These are phyloP conservation scores for Chenopodium album DNA, from an alignment of 148 eudicot genomes.

Conservation along the genomic window DNA sequence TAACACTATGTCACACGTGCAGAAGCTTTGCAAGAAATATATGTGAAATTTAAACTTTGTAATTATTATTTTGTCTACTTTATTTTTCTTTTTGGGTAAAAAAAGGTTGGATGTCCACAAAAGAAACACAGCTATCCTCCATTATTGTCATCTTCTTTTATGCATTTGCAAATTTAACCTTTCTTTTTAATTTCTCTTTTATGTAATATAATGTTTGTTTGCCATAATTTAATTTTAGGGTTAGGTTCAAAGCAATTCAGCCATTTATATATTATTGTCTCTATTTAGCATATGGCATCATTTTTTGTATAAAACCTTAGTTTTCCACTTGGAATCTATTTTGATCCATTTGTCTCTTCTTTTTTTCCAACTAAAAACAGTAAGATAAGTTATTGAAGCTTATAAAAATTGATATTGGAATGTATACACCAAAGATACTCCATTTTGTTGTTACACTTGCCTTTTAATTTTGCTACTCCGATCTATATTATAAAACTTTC, in stretches of 20 bases:
- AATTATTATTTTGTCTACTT: neutral
- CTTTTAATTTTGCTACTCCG: no score
- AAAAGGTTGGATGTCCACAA: neutral
- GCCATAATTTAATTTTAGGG: neutral
- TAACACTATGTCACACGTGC: slow-evolving; percentile 17
- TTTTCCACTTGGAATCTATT: neutral
- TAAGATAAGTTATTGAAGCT: neutral
- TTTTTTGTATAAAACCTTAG: neutral
- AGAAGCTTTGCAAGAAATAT: neutral
- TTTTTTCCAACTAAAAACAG: neutral
- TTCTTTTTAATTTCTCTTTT: neutral
- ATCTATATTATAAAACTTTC: no score
- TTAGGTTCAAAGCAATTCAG: neutral
- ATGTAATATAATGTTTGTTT: neutral
- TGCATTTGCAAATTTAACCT: slow-evolving; percentile 9
- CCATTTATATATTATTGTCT: slow-evolving; percentile 16
- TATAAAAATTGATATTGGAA: neutral
- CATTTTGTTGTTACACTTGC: neutral
- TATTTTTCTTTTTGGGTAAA: neutral
- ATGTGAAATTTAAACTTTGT: neutral
- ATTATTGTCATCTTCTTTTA: slow-evolving; percentile 19
- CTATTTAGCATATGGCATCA: slow-evolving; percentile 9
- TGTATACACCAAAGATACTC: neutral
- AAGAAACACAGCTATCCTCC: slow-evolving; percentile 8
- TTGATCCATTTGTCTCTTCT: neutral